A percentile compares a stretch with the other conserved stretches of the same genome.
Evolutionary conservation across 768 basidiomycete genomes (phyloP).

Genomic region (Mycena belliarum): DNA sequence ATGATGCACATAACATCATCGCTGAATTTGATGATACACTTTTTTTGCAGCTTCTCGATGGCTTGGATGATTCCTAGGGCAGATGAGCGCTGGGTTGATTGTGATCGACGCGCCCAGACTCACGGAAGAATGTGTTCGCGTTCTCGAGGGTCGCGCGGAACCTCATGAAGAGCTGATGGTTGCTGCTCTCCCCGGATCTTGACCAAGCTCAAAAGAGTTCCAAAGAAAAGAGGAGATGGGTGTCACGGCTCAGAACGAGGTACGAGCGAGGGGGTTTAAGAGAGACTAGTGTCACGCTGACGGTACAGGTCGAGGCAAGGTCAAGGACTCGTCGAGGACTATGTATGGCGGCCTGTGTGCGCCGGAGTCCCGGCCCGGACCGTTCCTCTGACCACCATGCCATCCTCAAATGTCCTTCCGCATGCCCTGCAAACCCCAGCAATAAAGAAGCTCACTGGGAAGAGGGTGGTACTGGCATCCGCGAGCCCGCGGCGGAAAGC

Average conservation of each 20-base stretch:
- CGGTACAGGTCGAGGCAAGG: no score
- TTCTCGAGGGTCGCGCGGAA: conserved; percentile 63
- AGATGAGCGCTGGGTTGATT: conserved; percentile 1
- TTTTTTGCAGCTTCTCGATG: conserved; percentile 82
- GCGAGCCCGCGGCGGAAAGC: conserved; percentile 84
- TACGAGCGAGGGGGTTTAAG: no score
- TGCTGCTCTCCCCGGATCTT: no score
- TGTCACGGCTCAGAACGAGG: no score
- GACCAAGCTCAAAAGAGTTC: no score
- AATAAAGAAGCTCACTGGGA: conserved; percentile 67
- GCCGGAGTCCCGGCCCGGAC: not conserved
- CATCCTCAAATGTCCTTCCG: conserved; percentile 42
- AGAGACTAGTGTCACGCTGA: no score
- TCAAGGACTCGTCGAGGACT: no score
- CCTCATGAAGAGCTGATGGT: conserved; percentile 44
- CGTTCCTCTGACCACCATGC: not conserved
- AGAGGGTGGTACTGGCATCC: conserved; percentile 84
- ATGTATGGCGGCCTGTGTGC: not conserved
- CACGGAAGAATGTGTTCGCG: conserved; percentile 56
- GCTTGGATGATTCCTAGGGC: conserved; percentile 73
- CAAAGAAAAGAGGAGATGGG: not conserved
- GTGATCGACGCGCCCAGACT: conserved; percentile 17
- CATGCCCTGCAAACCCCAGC: conserved; percentile 64
- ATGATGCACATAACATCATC: conserved; percentile 78
- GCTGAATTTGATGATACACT: conserved; percentile 79